Evolutionary conservation across 2,329 filamentous ascomycete species (phyloP).

Genomic region (Colletotrichum liaoningense): DNA sequence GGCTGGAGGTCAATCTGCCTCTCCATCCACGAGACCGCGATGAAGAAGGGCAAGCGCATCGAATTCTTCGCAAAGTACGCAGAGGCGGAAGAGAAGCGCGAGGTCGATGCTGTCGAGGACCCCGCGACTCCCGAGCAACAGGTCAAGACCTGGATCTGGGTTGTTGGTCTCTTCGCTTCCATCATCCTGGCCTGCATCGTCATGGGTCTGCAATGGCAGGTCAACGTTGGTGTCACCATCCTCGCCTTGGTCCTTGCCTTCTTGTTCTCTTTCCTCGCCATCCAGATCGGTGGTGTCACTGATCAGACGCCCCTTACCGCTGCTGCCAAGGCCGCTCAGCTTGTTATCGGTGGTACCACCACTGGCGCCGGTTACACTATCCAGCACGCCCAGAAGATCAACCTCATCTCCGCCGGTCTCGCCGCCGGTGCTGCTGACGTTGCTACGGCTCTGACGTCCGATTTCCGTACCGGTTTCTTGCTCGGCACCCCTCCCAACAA

Average conservation of each 20-base stretch:
- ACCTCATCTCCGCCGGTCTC: constrained; percentile 66
- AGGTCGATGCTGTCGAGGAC: constrained; percentile 51
- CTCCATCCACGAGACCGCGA: constrained; percentile 45
- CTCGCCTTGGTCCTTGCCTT: constrained; percentile 68
- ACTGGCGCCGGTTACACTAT: constrained; percentile 59
- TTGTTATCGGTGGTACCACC: constrained; percentile 69
- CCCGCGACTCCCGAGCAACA: constrained; percentile 55
- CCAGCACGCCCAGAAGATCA: constrained; percentile 65
- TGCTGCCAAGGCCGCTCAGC: constrained; percentile 74
- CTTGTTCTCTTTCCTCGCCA: constrained; percentile 71
- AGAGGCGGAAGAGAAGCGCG: constrained; percentile 45
- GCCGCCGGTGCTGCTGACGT: constrained; percentile 60
- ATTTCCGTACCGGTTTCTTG: constrained; percentile 72
- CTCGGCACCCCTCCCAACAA: constrained; percentile 68
- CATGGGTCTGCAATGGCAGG: constrained; percentile 62
- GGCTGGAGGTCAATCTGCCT: constrained; percentile 45
- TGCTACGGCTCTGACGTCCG: constrained; percentile 60
- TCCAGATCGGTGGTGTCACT: constrained; percentile 70
- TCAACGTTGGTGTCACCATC: constrained; percentile 67
- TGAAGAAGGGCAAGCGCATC: constrained; percentile 45
- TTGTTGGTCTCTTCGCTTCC: constrained; percentile 57
- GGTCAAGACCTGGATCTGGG: constrained; percentile 67
- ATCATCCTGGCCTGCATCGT: constrained; percentile 65
- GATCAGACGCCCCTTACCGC: constrained; percentile 74
- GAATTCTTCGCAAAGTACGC: constrained; percentile 50